Evolutionary conservation across 192 early-diverging fungal genomes (phyloP).

Genomic region (Jimgerdemannia flammicorona): DNA sequence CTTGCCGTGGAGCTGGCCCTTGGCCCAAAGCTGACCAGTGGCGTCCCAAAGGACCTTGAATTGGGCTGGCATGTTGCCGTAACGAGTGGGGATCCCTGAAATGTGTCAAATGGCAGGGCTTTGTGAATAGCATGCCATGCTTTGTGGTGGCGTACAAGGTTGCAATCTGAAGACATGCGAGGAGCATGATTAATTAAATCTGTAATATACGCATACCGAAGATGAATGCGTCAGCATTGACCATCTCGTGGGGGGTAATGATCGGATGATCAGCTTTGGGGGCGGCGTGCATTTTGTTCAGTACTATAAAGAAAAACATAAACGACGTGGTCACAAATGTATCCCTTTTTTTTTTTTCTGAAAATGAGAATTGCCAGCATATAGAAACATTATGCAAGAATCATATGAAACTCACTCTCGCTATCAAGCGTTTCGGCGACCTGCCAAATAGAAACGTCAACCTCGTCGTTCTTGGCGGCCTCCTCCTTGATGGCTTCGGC

Average conservation of each 20-base stretch:
- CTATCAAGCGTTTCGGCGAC: slow-evolving; percentile 56
- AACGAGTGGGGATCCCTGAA: slow-evolving; percentile 25
- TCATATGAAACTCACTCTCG: slow-evolving; percentile 19
- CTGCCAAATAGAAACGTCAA: slow-evolving; percentile 38
- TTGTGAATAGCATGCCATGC: too few species aligned
- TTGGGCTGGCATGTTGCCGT: slow-evolving; percentile 31
- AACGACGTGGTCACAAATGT: too few species aligned
- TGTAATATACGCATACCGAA: slow-evolving; percentile 43
- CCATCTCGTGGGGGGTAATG: slow-evolving; percentile 46
- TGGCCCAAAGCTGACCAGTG: slow-evolving; percentile 43
- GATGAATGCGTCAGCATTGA: slow-evolving; percentile 62
- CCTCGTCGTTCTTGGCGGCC: slow-evolving; percentile 55
- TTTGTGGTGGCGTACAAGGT: too few species aligned
- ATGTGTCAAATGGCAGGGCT: not conserved
- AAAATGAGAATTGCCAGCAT: too few species aligned
- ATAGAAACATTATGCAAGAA: too few species aligned
- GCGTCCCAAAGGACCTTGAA: slow-evolving; percentile 35
- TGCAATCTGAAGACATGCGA: too few species aligned
- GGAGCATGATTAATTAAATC: too few species aligned
- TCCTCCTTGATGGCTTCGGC: slow-evolving; percentile 59
- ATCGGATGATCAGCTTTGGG: slow-evolving; percentile 51
- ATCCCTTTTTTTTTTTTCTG: too few species aligned
- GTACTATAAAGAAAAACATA: slow-evolving; percentile 19
- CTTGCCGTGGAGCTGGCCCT: slow-evolving; percentile 32
- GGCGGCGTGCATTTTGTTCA: slow-evolving; percentile 64